Evolutionary conservation across 2,329 filamentous ascomycete species (phyloP), one percentile per base, ranked within the genome.

Genomic region (Drechslerella stenobrocha): DNA sequence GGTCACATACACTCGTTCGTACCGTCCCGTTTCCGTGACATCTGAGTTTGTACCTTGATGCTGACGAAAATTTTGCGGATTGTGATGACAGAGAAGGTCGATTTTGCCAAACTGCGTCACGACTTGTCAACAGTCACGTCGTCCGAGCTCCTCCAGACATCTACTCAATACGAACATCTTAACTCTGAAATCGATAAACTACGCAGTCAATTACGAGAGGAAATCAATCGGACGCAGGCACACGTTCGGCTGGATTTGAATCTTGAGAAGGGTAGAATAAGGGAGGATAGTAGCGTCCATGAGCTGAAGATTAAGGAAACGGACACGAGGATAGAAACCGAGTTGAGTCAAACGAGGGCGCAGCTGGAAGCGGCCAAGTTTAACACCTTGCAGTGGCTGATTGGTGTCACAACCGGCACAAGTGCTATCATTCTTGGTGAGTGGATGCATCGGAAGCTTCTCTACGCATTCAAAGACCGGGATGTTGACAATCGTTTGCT

Each of bases 291-390:
- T 15, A 95, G 96, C 72, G 87, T 88, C 61, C 93, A 97, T 79
- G 93, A 98, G 77, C 84, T 98, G 78, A 95, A 96, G 80, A 90
- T 98, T 74, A 96, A 96, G 80, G 93, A 98, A 82, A 97, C 93
- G 9, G 93, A 98, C 80, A 96, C 91, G 61, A 87, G 95, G 78
- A 97, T 98, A 74, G 93, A 98, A 80, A 92, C 97, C 79, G 93
- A 97, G 80, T 90, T 93, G 55, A 92, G 92, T 37, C 87, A 88
- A 28, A 77, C 98, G 75, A 81, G 90, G 72, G 93, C 97, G 80
- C 87, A 95, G 78, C 81, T 98, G 47, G 93, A 98, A 79, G 88
- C 90, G 72, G 93, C 98, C 77, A 98, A 98, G 81, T 97, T 97
- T 78, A 90, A 90, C 75, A 97, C 93, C 32, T 78, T 98, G 76